Percentiles rank a stretch among this genome's conserved stretches.
phyloP scores from a whole-genome alignment of 306 rosid species.

The Arachis hypogaea region DNA sequence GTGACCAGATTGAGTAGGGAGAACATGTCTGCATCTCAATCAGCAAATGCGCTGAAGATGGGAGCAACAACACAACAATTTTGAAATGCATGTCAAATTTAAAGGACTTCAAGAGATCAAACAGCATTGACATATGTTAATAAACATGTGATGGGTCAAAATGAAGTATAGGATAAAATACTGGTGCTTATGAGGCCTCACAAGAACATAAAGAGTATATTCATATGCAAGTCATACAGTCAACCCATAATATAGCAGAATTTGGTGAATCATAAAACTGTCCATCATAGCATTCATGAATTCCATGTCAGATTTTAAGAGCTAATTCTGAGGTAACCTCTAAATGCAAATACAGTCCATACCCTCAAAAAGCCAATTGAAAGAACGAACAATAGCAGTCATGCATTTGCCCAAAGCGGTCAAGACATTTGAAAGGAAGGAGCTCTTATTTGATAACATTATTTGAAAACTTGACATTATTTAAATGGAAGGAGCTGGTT shows the following conservation, averaged over 20 bases:
- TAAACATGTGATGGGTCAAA: not conserved
- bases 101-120: not conserved
- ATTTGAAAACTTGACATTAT: too few species aligned
- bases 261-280: not conserved
- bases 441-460: not conserved
- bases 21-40: constrained; percentile 2
- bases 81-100: constrained; percentile 5
- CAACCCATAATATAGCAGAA: not conserved
- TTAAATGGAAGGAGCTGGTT: not conserved
- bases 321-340: constrained; percentile 5
- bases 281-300: not conserved
- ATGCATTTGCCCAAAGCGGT: not conserved
- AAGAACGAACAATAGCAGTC: not conserved
- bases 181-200: not conserved
- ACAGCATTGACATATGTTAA: not conserved
- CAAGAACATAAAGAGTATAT: not conserved
- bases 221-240: not conserved
- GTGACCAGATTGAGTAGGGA: not conserved
- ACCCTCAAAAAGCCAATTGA: not conserved
- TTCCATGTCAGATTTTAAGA: not conserved
- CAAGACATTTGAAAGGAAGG: not conserved
- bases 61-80: constrained; percentile 6
- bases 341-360: not conserved
- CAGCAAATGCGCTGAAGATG: not conserved
- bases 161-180: not conserved